phyloP scores from a whole-genome alignment of 2,329 filamentous ascomycete species.

The Juglanconis sp. region DNA sequence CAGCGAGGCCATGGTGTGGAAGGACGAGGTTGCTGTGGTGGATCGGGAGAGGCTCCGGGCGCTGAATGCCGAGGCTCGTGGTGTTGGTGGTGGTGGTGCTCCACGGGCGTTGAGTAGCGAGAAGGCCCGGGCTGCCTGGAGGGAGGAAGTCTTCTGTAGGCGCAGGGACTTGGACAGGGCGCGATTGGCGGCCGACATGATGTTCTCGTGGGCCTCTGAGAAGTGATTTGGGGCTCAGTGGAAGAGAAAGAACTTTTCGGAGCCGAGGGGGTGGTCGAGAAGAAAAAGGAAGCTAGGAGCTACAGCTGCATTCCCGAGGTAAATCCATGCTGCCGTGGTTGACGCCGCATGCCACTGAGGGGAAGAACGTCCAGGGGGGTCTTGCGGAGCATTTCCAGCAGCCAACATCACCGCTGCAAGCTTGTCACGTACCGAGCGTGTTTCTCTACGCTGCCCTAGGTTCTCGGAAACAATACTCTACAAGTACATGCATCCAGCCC shows the following conservation, averaged over 20 bases:
- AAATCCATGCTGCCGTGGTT: neutral
- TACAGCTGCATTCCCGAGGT: constrained; percentile 1
- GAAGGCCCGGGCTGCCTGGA: constrained; percentile 32
- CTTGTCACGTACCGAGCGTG: too few species aligned
- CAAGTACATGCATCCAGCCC: too few species aligned
- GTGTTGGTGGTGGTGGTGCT: constrained; percentile 4
- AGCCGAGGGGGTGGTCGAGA: neutral
- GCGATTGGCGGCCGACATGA: constrained; percentile 39
- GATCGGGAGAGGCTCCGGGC: constrained; percentile 26
- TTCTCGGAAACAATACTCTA: too few species aligned
- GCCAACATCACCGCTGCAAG: too few species aligned
- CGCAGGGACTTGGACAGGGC: constrained; percentile 54
- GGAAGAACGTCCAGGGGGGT: neutral
- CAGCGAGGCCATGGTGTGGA: constrained; percentile 48
- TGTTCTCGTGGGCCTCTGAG: constrained; percentile 1
- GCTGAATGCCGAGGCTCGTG: constrained; percentile 21
- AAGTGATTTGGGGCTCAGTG: neutral
- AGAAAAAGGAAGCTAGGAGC: neutral
- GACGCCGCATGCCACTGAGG: neutral
- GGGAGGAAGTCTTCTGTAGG: constrained; percentile 37
- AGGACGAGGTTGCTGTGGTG: constrained; percentile 33
- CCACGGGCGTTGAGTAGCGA: constrained; percentile 28
- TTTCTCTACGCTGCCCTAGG: too few species aligned
- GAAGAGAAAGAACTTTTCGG: neutral
- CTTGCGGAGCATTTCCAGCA: neutral